Conservation (phyloP, 495 filamentous ascomycete genomes). For the Neurospora africana region DNA sequence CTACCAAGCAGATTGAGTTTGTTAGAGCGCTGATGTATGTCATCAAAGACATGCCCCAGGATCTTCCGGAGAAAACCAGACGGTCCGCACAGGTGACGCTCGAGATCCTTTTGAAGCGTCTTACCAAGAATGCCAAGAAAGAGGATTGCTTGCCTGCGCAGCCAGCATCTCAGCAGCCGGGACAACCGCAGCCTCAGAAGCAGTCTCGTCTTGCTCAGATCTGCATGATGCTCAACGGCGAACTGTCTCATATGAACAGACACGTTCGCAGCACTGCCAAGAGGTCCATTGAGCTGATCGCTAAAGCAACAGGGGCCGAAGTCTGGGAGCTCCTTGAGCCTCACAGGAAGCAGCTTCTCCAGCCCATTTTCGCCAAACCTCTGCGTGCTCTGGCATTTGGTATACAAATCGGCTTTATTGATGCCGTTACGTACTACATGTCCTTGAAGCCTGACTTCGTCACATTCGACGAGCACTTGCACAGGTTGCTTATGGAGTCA, state of each 20-base stretch:
- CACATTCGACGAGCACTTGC: slow-evolving; percentile 80
- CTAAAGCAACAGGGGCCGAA: slow-evolving; percentile 61
- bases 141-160: slow-evolving; percentile 59
- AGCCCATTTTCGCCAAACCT: slow-evolving; percentile 89
- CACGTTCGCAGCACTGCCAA: slow-evolving; percentile 82
- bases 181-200: slow-evolving; percentile 26
- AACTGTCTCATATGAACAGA: slow-evolving; percentile 88
- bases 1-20: slow-evolving; percentile 70
- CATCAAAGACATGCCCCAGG: slow-evolving; percentile 91
- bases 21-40: slow-evolving; percentile 83
- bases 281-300: slow-evolving; percentile 67
- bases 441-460: slow-evolving; percentile 76
- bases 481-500: slow-evolving; percentile 82
- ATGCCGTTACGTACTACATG: slow-evolving; percentile 90
- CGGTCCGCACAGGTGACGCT: slow-evolving; percentile 70
- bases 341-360: slow-evolving; percentile 74
- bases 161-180: slow-evolving; percentile 18
- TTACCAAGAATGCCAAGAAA: slow-evolving; percentile 62
- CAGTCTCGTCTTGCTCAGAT: slow-evolving; percentile 54
- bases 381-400: slow-evolving; percentile 82
- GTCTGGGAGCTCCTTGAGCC: slow-evolving; percentile 78
- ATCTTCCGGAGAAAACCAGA: slow-evolving; percentile 79
- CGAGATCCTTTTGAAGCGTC: slow-evolving; percentile 61
- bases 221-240: slow-evolving; percentile 71
- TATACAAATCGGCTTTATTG: slow-evolving; percentile 94